Evolutionary conservation across 371 early-diverging fungal genomes (phyloP).

Genomic region (Blakeslea trispora): DNA sequence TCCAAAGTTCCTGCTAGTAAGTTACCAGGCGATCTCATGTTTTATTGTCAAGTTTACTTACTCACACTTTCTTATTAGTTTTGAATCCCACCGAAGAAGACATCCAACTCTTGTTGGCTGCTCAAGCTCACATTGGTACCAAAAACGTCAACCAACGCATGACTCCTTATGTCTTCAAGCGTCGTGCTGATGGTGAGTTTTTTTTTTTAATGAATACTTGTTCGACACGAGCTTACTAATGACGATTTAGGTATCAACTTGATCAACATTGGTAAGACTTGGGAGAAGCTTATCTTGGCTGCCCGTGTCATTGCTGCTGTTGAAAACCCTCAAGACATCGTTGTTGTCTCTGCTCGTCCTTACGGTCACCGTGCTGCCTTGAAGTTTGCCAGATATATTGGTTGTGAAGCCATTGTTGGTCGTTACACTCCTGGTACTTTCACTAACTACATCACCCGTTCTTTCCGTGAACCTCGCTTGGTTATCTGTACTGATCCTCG

Average conservation of each 20-base stretch:
- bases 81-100: conserved; percentile 85
- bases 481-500: conserved; percentile 98
- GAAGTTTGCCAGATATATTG: conserved; percentile 97
- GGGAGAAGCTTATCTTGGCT: conserved; percentile 99
- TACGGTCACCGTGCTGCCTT: conserved; percentile 98
- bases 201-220: neutral
- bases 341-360: conserved; percentile 94
- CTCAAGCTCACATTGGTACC: conserved; percentile 86
- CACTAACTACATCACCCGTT: conserved; percentile 98
- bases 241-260: conserved; percentile 70
- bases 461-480: conserved; percentile 98
- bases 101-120: conserved; percentile 88
- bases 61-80: conserved; percentile 15
- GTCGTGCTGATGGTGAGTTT: conserved; percentile 82
- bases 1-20: conserved; percentile 32
- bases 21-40: neutral
- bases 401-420: conserved; percentile 97
- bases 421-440: conserved; percentile 99
- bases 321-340: conserved; percentile 95
- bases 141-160: conserved; percentile 92
- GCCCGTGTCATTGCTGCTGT: conserved; percentile 96
- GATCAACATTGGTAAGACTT: conserved; percentile 98
- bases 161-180: conserved; percentile 91
- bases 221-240: neutral
- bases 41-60: neutral